Evolutionary conservation across 108 stramenopile species (phyloP), one percentile per base, ranked within the genome.

Genomic region (Cyclotella cryptica): DNA sequence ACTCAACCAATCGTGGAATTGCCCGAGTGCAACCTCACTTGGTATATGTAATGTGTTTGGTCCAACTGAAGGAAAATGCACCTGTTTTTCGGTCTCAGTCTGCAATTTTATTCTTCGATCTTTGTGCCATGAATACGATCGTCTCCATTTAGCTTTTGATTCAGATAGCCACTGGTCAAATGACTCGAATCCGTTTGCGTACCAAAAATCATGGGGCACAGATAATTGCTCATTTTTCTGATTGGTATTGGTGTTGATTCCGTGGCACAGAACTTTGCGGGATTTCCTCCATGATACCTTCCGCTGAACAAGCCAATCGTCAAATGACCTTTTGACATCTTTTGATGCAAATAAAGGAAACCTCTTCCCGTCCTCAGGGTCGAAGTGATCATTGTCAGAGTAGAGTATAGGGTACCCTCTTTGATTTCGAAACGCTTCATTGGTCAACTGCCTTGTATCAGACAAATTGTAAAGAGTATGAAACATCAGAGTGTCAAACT

Each of bases 201-300:
- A 67, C 92, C 92, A 93, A 84, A 93, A 93, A 60, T 93, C 87
- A 46, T 76, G 69, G 13, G 76, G 29, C 13, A 90, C 85, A 5
- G 57, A 69, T 22, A 46, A 45, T 10, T 46, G 24, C 11, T 29
- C 62, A 30, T 44, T 35, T 64, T 21, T 24, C 51, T 66, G 27
- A 68, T 60, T n/a, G 15, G n/a, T 10, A 21, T 30, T 26, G 7
- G 11, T 6, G 24, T 8, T 26, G 24, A 24, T 24, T 55, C 1
- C 24, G 3, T 8, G 21, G 24, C 11, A n/a, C 35, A 61, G 14
- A 35, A 35, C 44, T 35, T 47, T 70, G 5, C 75, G 69, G 1
- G 3, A 43, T 17, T 39, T 59, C 61, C 84, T 79, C 92, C 92
- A 92, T 47, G 46, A 66, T 13, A n/a, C 60, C 71, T 89, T 90